Conservation (phyloP, 2,329 filamentous ascomycete species). For the Xylaria sp. region DNA sequence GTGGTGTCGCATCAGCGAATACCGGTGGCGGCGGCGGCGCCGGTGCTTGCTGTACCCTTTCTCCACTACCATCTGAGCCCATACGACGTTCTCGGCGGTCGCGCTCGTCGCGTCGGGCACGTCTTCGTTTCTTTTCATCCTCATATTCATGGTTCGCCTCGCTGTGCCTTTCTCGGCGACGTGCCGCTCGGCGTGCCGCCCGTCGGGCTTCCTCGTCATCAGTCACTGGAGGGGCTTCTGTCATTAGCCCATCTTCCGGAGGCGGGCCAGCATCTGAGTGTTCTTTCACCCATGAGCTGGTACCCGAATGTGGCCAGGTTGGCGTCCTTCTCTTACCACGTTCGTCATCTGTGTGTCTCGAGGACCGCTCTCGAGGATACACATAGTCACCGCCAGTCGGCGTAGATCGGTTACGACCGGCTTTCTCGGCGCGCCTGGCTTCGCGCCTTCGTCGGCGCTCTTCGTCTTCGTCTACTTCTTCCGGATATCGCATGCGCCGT, state of each 20-base stretch:
- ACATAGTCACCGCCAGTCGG: slow-evolving; percentile 54
- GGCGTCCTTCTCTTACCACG: slow-evolving; percentile 39
- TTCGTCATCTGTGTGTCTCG: slow-evolving; percentile 44
- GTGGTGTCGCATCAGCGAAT: slow-evolving; percentile 54
- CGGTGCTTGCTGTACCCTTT: slow-evolving; percentile 46
- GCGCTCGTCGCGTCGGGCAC: slow-evolving; percentile 52
- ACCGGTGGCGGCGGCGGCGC: slow-evolving; percentile 46
- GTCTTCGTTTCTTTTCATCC: slow-evolving; percentile 52
- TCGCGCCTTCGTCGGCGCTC: slow-evolving; percentile 61
- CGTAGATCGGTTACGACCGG: slow-evolving; percentile 49
- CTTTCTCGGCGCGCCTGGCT: slow-evolving; percentile 52
- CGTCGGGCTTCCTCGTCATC: slow-evolving; percentile 58
- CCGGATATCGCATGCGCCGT: slow-evolving; percentile 53
- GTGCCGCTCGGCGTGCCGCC: slow-evolving; percentile 55
- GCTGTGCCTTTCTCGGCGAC: slow-evolving; percentile 44
- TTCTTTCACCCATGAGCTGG: slow-evolving; percentile 70
- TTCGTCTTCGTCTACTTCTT: slow-evolving; percentile 55
- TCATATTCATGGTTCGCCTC: slow-evolving; percentile 49
- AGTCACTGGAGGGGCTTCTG: slow-evolving; percentile 45
- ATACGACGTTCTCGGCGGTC: slow-evolving; percentile 44
- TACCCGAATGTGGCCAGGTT: slow-evolving; percentile 67
- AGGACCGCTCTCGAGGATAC: slow-evolving; percentile 49
- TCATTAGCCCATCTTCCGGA: slow-evolving; percentile 49
- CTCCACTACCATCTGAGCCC: slow-evolving; percentile 43
- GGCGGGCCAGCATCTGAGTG: slow-evolving; percentile 67